phyloP scores from a whole-genome alignment of 805 yeast species.

The Monosporozyma siamensis region DNA sequence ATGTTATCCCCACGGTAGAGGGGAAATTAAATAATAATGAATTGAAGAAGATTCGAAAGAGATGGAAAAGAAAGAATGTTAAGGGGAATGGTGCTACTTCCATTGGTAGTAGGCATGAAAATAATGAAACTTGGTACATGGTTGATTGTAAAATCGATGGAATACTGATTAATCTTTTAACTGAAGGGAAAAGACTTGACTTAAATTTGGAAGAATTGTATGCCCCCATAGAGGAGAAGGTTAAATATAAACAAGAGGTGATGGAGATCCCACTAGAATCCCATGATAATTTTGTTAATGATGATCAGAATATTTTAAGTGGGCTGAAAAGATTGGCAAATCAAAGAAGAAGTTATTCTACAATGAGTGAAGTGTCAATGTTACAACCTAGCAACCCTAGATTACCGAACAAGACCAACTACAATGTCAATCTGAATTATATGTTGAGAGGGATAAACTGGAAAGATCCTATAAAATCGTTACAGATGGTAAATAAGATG shows the following conservation, averaged over 20 bases:
- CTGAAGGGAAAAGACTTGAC: constrained; percentile 55
- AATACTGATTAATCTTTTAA: constrained; percentile 62
- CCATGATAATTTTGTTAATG: background rate
- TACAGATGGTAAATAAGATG: background rate
- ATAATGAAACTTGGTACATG: constrained; percentile 74
- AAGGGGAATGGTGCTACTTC: constrained; percentile 30
- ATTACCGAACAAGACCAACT: too few species aligned
- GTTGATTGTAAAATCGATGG: constrained; percentile 57
- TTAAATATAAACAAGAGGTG: constrained; percentile 9
- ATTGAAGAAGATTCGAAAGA: constrained; percentile 40
- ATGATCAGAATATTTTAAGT: constrained; percentile 20
- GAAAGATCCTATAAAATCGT: background rate
- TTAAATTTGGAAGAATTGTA: constrained; percentile 67
- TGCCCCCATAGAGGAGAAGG: constrained; percentile 37
- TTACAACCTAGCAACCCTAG: too few species aligned
- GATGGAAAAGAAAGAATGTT: constrained; percentile 42
- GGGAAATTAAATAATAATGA: constrained; percentile 59
- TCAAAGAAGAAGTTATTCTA: constrained; percentile 20
- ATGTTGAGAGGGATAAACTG: too few species aligned
- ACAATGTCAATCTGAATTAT: too few species aligned
- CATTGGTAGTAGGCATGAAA: constrained; percentile 41
- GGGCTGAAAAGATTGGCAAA: constrained; percentile 24
- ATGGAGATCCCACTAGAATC: background rate
- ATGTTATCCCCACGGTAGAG: constrained; percentile 47
- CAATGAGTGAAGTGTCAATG: too few species aligned